phyloP scores from a whole-genome alignment of 805 yeast genomes.

The Vanderwaltozyma verrucispora region DNA sequence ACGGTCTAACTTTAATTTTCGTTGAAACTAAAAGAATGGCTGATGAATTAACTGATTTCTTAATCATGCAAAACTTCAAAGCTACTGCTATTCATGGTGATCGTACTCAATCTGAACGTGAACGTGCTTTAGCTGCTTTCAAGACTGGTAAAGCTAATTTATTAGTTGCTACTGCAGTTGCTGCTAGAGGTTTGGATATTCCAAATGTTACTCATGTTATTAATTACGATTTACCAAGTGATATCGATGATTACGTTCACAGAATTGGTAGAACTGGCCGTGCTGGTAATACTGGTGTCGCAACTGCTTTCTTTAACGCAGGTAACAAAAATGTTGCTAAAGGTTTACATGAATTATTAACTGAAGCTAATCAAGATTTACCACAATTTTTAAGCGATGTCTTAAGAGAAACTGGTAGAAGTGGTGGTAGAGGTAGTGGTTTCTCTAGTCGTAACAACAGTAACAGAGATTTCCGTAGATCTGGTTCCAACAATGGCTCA shows the following conservation, averaged over 20 bases:
- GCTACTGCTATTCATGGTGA: slow-evolving; percentile 99
- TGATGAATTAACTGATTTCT: slow-evolving; percentile 85
- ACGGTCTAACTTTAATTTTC: slow-evolving; percentile 84
- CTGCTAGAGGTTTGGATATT: slow-evolving; percentile 99
- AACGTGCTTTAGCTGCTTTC: slow-evolving; percentile 90
- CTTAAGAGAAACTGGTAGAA: slow-evolving; percentile 61
- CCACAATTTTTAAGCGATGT: slow-evolving; percentile 79
- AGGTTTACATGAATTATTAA: slow-evolving; percentile 74
- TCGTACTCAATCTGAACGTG: slow-evolving; percentile 96
- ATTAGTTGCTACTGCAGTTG: slow-evolving; percentile 98
- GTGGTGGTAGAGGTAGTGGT: slow-evolving; percentile 42
- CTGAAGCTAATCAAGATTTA: slow-evolving; percentile 96
- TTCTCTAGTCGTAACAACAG: slow-evolving; percentile 32
- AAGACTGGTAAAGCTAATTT: slow-evolving; percentile 87
- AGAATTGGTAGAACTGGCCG: slow-evolving; percentile 99
- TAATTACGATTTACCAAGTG: slow-evolving; percentile 94
- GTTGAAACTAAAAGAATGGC: slow-evolving; percentile 99
- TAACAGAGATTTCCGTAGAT: slow-evolving; percentile 45
- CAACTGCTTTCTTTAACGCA: slow-evolving; percentile 97
- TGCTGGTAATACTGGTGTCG: slow-evolving; percentile 98
- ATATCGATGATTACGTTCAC: slow-evolving; percentile 97
- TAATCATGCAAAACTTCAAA: slow-evolving; percentile 80
- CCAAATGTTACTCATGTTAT: slow-evolving; percentile 97
- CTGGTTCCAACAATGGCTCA: slow-evolving; percentile 14
- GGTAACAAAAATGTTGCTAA: slow-evolving; percentile 82